Conservation (phyloP, 2,329 filamentous ascomycete genomes). For the Ophiocordyceps sinensis region DNA sequence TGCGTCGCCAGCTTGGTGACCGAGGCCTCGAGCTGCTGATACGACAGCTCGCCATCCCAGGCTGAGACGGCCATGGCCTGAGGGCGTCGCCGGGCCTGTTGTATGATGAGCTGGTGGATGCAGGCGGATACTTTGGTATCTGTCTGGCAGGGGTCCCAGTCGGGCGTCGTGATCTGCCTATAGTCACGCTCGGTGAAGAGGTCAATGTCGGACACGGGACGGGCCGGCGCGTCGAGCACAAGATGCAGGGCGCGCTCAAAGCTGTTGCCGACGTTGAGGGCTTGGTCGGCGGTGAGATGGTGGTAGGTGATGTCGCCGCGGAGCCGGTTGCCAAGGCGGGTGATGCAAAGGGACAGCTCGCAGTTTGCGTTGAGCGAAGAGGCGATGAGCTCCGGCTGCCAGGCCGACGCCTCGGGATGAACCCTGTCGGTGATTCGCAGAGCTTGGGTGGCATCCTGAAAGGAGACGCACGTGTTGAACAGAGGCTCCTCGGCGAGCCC, state of each 20-base stretch:
- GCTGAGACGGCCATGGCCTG: slow-evolving; percentile 26
- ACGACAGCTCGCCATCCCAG: slow-evolving; percentile 30
- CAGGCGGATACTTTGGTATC: slow-evolving; percentile 25
- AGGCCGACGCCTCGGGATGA: neutral
- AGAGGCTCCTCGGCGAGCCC: slow-evolving; percentile 25
- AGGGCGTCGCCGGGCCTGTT: slow-evolving; percentile 22
- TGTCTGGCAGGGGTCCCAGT: slow-evolving; percentile 24
- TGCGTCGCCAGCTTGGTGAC: slow-evolving; percentile 25
- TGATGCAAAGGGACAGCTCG: slow-evolving; percentile 30
- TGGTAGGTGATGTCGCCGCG: slow-evolving; percentile 29
- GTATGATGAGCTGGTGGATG: slow-evolving; percentile 30
- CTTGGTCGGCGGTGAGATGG: slow-evolving; percentile 27
- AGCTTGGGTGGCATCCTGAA: slow-evolving; percentile 22
- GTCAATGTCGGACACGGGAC: slow-evolving; percentile 29
- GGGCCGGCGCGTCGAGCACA: slow-evolving; percentile 26
- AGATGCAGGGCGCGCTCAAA: slow-evolving; percentile 37
- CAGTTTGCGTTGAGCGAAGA: slow-evolving; percentile 18
- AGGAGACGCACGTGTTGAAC: slow-evolving; percentile 37
- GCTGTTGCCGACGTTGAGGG: slow-evolving; percentile 32
- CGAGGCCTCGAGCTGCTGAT: slow-evolving; percentile 22
- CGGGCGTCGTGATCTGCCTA: slow-evolving; percentile 38
- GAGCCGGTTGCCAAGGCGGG: slow-evolving; percentile 25
- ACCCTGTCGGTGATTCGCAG: neutral
- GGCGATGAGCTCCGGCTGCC: slow-evolving; percentile 4
- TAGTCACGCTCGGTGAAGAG: slow-evolving; percentile 37